These are phyloP conservation scores for Coniochaeta hoffmannii DNA, from an alignment of 2,329 filamentous ascomycete genomes.

Conservation along the genomic window DNA sequence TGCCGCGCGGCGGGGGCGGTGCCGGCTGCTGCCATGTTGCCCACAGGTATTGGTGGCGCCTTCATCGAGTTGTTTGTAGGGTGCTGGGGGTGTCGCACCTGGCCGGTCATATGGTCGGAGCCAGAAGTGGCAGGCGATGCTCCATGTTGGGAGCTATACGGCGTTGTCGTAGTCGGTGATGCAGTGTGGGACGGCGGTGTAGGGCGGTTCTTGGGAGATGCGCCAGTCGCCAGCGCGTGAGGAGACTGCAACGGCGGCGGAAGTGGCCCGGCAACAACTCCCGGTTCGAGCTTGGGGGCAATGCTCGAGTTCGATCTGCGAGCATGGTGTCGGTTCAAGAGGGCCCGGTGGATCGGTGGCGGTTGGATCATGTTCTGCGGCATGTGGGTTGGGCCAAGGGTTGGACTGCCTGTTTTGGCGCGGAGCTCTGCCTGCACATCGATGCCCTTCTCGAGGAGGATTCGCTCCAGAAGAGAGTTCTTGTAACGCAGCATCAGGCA, in stretches of 20 bases:
- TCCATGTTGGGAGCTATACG: conserved; percentile 39
- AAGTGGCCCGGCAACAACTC: conserved; percentile 29
- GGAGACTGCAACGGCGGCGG: conserved; percentile 30
- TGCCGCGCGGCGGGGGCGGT: conserved; percentile 16
- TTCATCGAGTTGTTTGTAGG: conserved; percentile 23
- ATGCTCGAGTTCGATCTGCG: conserved; percentile 67
- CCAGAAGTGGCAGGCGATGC: conserved; percentile 29
- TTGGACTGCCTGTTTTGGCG: conserved; percentile 84
- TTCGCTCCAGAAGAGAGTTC: conserved; percentile 91
- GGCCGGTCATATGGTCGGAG: conserved; percentile 15
- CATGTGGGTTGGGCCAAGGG: conserved; percentile 62
- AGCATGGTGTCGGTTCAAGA: conserved; percentile 71
- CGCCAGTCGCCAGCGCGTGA: conserved; percentile 47
- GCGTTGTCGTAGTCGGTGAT: conserved; percentile 46
- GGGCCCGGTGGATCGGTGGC: conserved; percentile 70
- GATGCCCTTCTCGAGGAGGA: conserved; percentile 94
- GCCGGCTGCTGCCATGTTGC: conserved; percentile 11
- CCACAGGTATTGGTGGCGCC: conserved; percentile 22
- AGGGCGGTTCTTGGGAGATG: conserved; percentile 65
- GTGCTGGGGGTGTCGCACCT: conserved; percentile 15
- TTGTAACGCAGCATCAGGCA: conserved; percentile 98
- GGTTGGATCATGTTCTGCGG: conserved; percentile 62
- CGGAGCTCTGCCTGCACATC: conserved; percentile 95
- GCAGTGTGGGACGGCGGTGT: conserved; percentile 72
- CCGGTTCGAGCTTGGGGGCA: conserved; percentile 63